Conservation (phyloP, 2,329 filamentous ascomycete genomes). For the Sporothrix globosa region DNA sequence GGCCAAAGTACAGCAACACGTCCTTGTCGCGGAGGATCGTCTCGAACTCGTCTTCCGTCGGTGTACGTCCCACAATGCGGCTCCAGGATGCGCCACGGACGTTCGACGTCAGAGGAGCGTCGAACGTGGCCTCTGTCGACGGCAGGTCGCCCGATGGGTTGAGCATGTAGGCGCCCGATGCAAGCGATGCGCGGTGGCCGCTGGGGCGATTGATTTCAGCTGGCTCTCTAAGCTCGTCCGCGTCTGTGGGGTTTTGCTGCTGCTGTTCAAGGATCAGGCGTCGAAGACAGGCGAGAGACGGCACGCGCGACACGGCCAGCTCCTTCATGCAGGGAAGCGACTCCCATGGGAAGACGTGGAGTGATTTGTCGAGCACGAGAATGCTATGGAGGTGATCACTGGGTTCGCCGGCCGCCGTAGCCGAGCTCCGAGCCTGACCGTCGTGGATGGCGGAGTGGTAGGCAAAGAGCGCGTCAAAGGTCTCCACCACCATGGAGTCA, state of each 20-base stretch:
- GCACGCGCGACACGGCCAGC: slow-evolving; percentile 81
- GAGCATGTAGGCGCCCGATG: slow-evolving; percentile 74
- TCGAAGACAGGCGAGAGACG: slow-evolving; percentile 80
- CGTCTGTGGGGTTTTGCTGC: background rate
- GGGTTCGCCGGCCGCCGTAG: slow-evolving; percentile 40
- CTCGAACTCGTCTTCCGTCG: slow-evolving; percentile 78
- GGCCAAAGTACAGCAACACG: slow-evolving; percentile 90
- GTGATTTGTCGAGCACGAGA: slow-evolving; percentile 84
- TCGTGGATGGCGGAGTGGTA: slow-evolving; percentile 65
- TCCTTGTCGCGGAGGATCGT: slow-evolving; percentile 66
- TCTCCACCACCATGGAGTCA: slow-evolving; percentile 85
- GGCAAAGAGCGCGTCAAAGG: slow-evolving; percentile 76
- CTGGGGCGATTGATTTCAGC: slow-evolving; percentile 34
- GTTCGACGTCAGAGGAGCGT: slow-evolving; percentile 60
- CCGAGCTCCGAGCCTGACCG: background rate
- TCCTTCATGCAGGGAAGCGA: slow-evolving; percentile 83
- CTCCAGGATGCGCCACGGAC: slow-evolving; percentile 71
- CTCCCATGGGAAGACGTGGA: slow-evolving; percentile 95
- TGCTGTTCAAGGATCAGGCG: slow-evolving; percentile 67
- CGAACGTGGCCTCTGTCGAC: slow-evolving; percentile 76
- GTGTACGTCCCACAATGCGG: slow-evolving; percentile 67
- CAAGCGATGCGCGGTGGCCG: slow-evolving; percentile 59
- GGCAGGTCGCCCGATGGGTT: slow-evolving; percentile 86
- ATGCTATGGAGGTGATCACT: slow-evolving; percentile 68
- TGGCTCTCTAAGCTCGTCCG: slow-evolving; percentile 28